phyloP scores from a whole-genome alignment of 495 filamentous ascomycete genomes.

The Aspergillus sparsus region DNA sequence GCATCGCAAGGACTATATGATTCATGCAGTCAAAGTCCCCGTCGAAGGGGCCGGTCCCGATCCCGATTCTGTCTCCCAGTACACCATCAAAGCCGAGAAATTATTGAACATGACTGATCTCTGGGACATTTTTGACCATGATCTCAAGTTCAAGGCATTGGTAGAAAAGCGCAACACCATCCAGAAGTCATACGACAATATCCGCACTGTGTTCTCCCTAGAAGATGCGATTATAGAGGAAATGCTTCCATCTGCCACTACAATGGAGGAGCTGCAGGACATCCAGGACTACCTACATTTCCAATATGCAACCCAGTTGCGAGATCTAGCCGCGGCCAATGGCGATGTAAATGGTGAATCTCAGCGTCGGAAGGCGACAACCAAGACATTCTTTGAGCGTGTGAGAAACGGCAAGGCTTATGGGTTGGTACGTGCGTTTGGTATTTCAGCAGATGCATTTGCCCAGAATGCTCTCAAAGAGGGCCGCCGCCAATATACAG shows the following conservation, averaged over 20 bases:
- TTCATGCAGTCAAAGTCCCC: slow-evolving; percentile 78
- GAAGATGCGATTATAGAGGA: slow-evolving; percentile 68
- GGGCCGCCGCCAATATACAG: slow-evolving; percentile 74
- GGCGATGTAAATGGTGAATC: slow-evolving; percentile 48
- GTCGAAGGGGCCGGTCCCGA: slow-evolving; percentile 52
- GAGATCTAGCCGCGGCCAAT: slow-evolving; percentile 65
- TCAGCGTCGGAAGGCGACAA: slow-evolving; percentile 79
- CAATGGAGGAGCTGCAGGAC: slow-evolving; percentile 93
- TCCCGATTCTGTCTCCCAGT: slow-evolving; percentile 64
- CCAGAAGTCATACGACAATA: slow-evolving; percentile 70
- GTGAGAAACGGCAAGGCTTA: slow-evolving; percentile 78
- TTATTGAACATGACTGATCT: slow-evolving; percentile 89
- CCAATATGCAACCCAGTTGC: slow-evolving; percentile 80
- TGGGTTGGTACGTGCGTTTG: slow-evolving; percentile 81
- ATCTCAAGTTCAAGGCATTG: slow-evolving; percentile 89
- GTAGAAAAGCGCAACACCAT: slow-evolving; percentile 85
- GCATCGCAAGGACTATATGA: slow-evolving; percentile 96
- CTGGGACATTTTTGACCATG: slow-evolving; percentile 91
- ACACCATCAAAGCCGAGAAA: slow-evolving; percentile 78
- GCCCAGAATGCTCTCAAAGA: slow-evolving; percentile 80
- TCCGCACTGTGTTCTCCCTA: slow-evolving; percentile 57
- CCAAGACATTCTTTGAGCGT: slow-evolving; percentile 74
- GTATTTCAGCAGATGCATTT: slow-evolving; percentile 84
- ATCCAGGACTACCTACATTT: slow-evolving; percentile 96
- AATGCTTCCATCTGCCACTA: slow-evolving; percentile 70